Evolutionary conservation across 768 basidiomycete genomes (phyloP), one percentile per base, ranked within the genome.

Genomic region (Pisolithus microcarpus): DNA sequence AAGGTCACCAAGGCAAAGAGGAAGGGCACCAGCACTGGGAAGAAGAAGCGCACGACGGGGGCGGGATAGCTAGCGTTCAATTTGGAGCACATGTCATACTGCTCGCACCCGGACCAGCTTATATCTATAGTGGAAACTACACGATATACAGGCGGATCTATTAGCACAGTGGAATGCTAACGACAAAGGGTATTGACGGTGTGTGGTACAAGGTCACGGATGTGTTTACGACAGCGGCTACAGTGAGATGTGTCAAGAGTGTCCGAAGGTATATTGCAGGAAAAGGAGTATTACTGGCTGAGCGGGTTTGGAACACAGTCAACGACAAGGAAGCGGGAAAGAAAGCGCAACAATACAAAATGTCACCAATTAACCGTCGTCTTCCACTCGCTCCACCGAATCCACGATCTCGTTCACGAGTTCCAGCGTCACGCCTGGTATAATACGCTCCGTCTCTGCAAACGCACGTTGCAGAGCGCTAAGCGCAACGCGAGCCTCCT

Each of bases 391-490:
- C 64, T 93, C 90, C 16, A 93, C 90, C 13, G 89, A 91, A 65
- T 93, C 90, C 21, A 92, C 89, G 56, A 93, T 91, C 70, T 96
- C 94, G 62, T 91, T 88, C 49, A 96, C 88, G 45, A 97, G 76
- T 53, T 95, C 95, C 70, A 88, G 73, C 21, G 92, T 89, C 28
- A 99, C 84, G 5, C 96, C 96, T 7, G 96, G 96, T 58, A 98
- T 96, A 50, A 91, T 85, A 53, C 88, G 78, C 71, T 99, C 96
- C 10, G 94, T 94, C 26, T 96, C 91, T 24, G 90, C 89, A 62
- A 97, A 94, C 3, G 96, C 94, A 28, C 88, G 79, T 58, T 96
- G 89, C 10, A 98, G 75, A 46, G 87, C 79, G 52, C 85, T 87
- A 47, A 99, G 76, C 18, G 89, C 87, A 26, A 89, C 78, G 52